These are phyloP conservation scores for Arbutus unedo DNA, from an alignment of 148 eudicot genomes.

Conservation along the genomic window DNA sequence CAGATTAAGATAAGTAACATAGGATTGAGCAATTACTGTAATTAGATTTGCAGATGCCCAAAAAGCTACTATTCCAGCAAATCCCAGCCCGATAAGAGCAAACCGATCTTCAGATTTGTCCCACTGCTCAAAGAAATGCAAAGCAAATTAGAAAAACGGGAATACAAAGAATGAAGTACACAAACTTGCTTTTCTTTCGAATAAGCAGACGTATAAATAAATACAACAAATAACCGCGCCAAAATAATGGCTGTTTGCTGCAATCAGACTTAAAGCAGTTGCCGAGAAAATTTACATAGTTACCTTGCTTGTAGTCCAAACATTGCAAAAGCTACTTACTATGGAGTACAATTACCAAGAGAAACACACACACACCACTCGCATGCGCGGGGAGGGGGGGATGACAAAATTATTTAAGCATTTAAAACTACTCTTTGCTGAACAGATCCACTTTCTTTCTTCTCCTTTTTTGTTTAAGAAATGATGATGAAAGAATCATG, in stretches of 20 bases:
- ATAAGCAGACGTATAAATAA: constrained; percentile 5
- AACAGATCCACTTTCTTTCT: not conserved
- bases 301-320: not conserved
- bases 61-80: constrained; percentile 65
- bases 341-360: not conserved
- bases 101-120: constrained; percentile 82
- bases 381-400: too few relatives aligned
- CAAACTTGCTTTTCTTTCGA: not conserved
- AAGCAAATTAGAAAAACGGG: not conserved
- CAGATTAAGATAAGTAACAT: not conserved
- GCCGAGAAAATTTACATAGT: not conserved
- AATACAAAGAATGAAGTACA: not conserved
- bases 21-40: constrained; percentile 40
- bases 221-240: not conserved
- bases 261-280: not conserved
- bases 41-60: constrained; percentile 80
- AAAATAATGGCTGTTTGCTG: not conserved
- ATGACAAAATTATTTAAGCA: not conserved
- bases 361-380: not conserved
- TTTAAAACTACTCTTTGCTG: not conserved
- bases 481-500: not conserved
- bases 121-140: constrained; percentile 57
- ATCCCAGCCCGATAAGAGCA: constrained; percentile 81
- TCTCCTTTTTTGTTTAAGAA: not conserved
- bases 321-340: not conserved